Conservation (phyloP, 2,329 filamentous ascomycete genomes). For the Macrophomina pseudophaseolina region DNA sequence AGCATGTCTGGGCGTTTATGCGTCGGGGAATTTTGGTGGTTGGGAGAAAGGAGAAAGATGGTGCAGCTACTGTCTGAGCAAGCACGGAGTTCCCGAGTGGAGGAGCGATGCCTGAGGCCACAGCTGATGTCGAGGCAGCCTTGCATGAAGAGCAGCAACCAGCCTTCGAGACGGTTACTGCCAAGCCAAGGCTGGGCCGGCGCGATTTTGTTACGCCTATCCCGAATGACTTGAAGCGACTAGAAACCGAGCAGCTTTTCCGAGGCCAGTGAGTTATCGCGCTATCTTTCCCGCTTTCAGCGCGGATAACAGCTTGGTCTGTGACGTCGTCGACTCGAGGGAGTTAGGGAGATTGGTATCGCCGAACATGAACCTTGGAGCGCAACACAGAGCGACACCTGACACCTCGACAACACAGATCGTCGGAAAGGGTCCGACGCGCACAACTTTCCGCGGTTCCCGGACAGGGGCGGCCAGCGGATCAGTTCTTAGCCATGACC, state of each 20-base stretch:
- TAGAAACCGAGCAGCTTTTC: not conserved
- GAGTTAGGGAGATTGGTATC: not conserved
- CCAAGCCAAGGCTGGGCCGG: not conserved
- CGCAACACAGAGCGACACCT: not conserved
- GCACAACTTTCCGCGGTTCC: constrained; percentile 1
- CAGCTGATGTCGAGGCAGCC: not conserved
- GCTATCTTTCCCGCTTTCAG: not conserved
- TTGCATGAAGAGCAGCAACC: not conserved
- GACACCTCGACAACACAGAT: not conserved
- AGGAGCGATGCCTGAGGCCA: constrained; percentile 1
- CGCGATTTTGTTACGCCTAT: not conserved
- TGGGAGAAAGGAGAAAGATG: not conserved
- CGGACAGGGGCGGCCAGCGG: not conserved
- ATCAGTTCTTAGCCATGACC: not conserved
- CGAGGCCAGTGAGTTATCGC: not conserved
- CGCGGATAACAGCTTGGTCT: constrained; percentile 15
- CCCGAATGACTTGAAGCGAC: not conserved
- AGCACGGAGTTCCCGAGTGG: not conserved
- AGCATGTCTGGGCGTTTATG: constrained; percentile 7
- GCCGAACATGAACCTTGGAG: constrained; percentile 1
- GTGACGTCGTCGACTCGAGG: constrained; percentile 4
- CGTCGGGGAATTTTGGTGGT: not conserved
- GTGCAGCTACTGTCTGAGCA: constrained; percentile 5
- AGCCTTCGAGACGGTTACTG: not conserved
- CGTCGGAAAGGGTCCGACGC: not conserved